These are phyloP conservation scores for Sistotremastrum niveocremeum DNA, from an alignment of 768 basidiomycete species.

Conservation along the genomic window DNA sequence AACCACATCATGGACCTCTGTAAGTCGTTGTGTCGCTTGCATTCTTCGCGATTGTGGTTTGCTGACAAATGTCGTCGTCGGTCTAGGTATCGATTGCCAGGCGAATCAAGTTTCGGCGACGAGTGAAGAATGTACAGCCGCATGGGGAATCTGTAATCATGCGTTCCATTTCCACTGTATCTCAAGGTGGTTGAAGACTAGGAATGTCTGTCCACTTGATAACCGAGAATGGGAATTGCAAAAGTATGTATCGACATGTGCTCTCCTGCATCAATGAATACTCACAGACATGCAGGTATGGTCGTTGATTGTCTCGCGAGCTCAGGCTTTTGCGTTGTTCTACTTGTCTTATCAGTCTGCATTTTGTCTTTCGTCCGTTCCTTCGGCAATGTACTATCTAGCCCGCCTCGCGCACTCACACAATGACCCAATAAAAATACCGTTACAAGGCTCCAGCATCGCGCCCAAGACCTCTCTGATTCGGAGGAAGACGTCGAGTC, in stretches of 20 bases:
- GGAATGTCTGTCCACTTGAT: conserved; percentile 89
- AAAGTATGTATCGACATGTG: conserved; percentile 79
- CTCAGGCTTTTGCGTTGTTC: too few relatives aligned
- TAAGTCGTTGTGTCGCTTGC: conserved; percentile 27
- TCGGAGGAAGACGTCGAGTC: too few relatives aligned
- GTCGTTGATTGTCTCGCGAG: too few relatives aligned
- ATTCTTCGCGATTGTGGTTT: background rate
- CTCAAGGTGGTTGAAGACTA: conserved; percentile 96
- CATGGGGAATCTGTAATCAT: conserved; percentile 99
- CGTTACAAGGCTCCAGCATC: too few relatives aligned
- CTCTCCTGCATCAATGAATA: too few relatives aligned
- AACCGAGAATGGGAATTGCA: conserved; percentile 97
- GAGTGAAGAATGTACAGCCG: conserved; percentile 93
- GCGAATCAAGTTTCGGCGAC: conserved; percentile 97
- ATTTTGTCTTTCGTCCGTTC: too few relatives aligned
- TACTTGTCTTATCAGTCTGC: too few relatives aligned
- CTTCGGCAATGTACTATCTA: too few relatives aligned
- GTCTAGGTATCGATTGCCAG: conserved; percentile 98
- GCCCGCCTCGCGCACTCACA: too few relatives aligned
- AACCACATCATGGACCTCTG: conserved; percentile 99
- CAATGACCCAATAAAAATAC: too few relatives aligned
- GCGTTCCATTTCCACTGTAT: conserved; percentile 99
- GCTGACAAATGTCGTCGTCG: background rate
- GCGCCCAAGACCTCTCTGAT: too few relatives aligned
- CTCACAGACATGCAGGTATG: too few relatives aligned